These are phyloP conservation scores for Loxodes magnus DNA, from an alignment of 73 alveolate species.

Conservation along the genomic window DNA sequence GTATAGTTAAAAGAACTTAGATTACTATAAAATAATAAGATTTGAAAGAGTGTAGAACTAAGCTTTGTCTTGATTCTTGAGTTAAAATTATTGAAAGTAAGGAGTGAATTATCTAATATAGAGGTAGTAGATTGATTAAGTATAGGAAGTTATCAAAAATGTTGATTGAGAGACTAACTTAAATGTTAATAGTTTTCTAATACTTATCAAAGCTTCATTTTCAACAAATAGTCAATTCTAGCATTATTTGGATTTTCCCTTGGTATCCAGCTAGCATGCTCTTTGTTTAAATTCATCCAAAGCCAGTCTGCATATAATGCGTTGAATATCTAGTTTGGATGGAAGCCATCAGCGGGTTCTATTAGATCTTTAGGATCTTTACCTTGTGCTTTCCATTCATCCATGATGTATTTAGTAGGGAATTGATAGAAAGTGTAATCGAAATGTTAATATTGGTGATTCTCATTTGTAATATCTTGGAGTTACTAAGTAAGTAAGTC, in stretches of 20 bases:
- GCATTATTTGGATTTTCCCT: constrained; percentile 5
- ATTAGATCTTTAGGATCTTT: constrained; percentile 11
- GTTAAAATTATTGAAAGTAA: too few relatives aligned
- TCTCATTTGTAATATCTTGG: not conserved
- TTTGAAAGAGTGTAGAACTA: too few relatives aligned
- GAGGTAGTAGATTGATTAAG: too few relatives aligned
- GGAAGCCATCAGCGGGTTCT: constrained; percentile 23
- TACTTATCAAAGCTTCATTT: too few relatives aligned
- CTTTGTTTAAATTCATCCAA: constrained; percentile 8
- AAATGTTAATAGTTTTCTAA: too few relatives aligned
- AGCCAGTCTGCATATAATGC: constrained; percentile 4
- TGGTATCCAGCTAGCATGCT: constrained; percentile 13
- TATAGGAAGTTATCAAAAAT: too few relatives aligned
- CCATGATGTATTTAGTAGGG: constrained; percentile 2
- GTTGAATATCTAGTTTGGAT: constrained; percentile 7
- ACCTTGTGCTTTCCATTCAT: constrained; percentile 1
- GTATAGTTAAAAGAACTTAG: too few relatives aligned
- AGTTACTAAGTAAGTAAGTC: not conserved
- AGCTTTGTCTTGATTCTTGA: too few relatives aligned
- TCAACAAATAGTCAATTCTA: constrained; percentile 1
- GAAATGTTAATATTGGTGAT: not conserved
- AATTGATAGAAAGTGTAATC: constrained; percentile 1
- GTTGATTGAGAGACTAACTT: too few relatives aligned
- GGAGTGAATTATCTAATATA: too few relatives aligned
- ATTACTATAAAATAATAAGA: too few relatives aligned